Evolutionary conservation across 2,329 filamentous ascomycete species (phyloP).

Genomic region (Hirsutella minnesotensis): DNA sequence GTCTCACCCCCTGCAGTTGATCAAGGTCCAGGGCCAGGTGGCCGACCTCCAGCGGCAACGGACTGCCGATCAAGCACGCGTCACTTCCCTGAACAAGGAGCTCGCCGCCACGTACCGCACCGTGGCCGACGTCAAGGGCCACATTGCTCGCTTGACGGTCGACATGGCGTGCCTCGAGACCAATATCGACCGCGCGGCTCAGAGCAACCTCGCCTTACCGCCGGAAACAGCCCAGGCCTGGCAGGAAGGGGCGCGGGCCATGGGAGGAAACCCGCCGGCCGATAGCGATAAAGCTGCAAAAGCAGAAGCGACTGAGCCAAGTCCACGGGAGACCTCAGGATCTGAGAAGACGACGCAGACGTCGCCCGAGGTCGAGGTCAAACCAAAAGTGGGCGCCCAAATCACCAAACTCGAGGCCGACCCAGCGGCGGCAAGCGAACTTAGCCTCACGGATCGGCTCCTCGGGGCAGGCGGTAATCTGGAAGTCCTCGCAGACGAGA

Average conservation of each 20-base stretch:
- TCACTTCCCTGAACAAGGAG: not conserved
- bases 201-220: not conserved
- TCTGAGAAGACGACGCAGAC: too few relatives aligned
- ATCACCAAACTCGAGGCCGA: not conserved
- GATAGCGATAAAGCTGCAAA: too few relatives aligned
- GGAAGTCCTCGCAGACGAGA: not conserved
- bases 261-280: too few relatives aligned
- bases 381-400: not conserved
- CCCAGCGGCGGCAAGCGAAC: not conserved
- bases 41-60: not conserved
- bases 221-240: not conserved
- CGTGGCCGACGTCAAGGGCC: conserved; percentile 7
- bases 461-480: not conserved
- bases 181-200: not conserved
- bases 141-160: conserved; percentile 3
- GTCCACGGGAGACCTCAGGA: too few relatives aligned
- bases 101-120: not conserved
- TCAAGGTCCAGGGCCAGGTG: conserved; percentile 4
- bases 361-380: too few relatives aligned
- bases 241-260: too few relatives aligned
- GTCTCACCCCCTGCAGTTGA: conserved; percentile 9
- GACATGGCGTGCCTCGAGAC: not conserved
- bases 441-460: not conserved
- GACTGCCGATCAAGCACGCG: not conserved
- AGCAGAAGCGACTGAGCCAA: too few relatives aligned